A percentile compares a stretch with the other conserved stretches of the same genome.
phyloP scores from a whole-genome alignment of 768 basidiomycete species.

The Agrocybe chaxingu region DNA sequence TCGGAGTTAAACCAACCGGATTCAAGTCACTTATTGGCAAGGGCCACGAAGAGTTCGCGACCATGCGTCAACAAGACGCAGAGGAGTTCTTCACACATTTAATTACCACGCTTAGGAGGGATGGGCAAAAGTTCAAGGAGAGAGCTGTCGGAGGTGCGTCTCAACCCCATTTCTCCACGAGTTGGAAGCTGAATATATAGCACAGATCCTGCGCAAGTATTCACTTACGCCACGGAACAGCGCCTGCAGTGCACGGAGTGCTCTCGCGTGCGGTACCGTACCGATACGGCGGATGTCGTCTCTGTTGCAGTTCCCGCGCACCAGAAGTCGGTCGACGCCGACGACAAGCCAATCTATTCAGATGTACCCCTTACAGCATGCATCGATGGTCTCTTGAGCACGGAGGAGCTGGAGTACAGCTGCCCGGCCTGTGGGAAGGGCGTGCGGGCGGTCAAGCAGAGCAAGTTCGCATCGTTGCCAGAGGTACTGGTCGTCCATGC shows the following conservation, averaged over 20 bases:
- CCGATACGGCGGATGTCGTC: slow-evolving; percentile 73
- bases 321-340: slow-evolving; percentile 50
- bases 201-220: slow-evolving; percentile 68
- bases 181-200: not conserved
- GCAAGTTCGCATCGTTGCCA: slow-evolving; percentile 83
- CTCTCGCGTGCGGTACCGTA: slow-evolving; percentile 75
- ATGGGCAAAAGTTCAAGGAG: slow-evolving; percentile 50
- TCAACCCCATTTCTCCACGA: not conserved
- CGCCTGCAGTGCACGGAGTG: slow-evolving; percentile 81
- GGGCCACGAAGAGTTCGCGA: slow-evolving; percentile 91
- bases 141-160: slow-evolving; percentile 27
- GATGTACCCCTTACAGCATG: slow-evolving; percentile 61
- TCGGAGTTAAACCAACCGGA: slow-evolving; percentile 74
- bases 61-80: slow-evolving; percentile 96
- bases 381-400: slow-evolving; percentile 52
- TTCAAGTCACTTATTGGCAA: slow-evolving; percentile 92
- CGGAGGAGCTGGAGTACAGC: slow-evolving; percentile 73
- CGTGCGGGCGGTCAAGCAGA: slow-evolving; percentile 73
- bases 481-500: slow-evolving; percentile 86
- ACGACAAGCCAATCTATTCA: slow-evolving; percentile 62
- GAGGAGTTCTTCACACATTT: slow-evolving; percentile 92
- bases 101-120: slow-evolving; percentile 66
- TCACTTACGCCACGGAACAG: slow-evolving; percentile 85
- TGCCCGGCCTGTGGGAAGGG: slow-evolving; percentile 73
- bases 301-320: slow-evolving; percentile 75